A percentile compares a stretch with the other conserved stretches of the same genome.
Conservation (phyloP, 352 stramenopile genomes). For the Phytophthora fragariae region DNA sequence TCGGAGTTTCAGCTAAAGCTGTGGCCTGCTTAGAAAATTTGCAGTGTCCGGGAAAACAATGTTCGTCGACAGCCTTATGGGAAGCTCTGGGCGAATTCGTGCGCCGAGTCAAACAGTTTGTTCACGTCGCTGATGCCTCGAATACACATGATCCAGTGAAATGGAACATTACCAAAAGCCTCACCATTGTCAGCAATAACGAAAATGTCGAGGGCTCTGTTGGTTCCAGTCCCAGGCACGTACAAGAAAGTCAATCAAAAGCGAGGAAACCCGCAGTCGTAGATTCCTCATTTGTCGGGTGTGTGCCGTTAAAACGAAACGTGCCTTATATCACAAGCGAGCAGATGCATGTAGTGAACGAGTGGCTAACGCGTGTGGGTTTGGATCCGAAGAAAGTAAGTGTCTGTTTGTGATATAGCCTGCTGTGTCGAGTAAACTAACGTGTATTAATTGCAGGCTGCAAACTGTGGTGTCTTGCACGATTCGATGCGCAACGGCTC, state of each 20-base stretch:
- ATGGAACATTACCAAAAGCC: neutral
- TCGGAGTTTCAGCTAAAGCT: slow-evolving; percentile 20
- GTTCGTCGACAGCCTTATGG: slow-evolving; percentile 21
- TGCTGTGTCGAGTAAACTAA: neutral
- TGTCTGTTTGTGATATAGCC: neutral
- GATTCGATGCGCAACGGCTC: slow-evolving; percentile 51
- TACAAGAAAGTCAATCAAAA: neutral
- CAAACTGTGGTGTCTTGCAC: slow-evolving; percentile 32
- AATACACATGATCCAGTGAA: neutral
- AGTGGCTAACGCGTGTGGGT: slow-evolving; percentile 38
- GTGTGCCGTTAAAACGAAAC: slow-evolving; percentile 25
- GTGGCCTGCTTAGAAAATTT: slow-evolving; percentile 15
- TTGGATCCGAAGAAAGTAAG: slow-evolving; percentile 23
- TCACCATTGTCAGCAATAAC: neutral
- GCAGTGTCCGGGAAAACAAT: slow-evolving; percentile 15
- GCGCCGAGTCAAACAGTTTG: slow-evolving; percentile 4
- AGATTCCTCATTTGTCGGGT: neutral
- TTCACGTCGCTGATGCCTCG: neutral
- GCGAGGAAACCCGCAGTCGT: neutral
- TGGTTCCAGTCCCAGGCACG: neutral
- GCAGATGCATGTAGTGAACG: slow-evolving; percentile 39
- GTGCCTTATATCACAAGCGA: slow-evolving; percentile 41
- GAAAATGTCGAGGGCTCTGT: neutral
- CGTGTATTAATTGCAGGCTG: slow-evolving; percentile 12
- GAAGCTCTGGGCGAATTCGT: slow-evolving; percentile 23